Conservation (phyloP, 306 rosid genomes). For the Castanopsis chinensis region DNA sequence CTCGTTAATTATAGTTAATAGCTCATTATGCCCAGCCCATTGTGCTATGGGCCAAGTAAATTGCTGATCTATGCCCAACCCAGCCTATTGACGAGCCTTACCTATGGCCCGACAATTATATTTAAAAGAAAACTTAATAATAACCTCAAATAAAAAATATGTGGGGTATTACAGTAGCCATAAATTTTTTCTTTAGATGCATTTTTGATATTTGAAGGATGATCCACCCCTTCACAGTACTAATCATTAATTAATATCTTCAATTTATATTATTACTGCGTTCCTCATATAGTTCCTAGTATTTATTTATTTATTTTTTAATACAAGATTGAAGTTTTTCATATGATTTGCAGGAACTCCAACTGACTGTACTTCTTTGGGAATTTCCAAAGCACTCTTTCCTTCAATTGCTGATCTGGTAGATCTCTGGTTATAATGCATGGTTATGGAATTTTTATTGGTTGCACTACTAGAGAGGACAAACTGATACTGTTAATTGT, state of each 20-base stretch:
- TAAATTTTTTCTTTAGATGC: not conserved
- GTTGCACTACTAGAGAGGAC: constrained; percentile 6
- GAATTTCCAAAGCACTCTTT: constrained; percentile 71
- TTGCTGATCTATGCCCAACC: too few species aligned
- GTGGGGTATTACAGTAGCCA: too few species aligned
- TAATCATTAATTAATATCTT: not conserved
- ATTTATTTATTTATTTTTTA: not conserved
- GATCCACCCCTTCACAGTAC: not conserved
- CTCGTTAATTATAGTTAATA: too few species aligned
- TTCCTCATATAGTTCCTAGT: not conserved
- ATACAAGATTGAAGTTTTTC: not conserved
- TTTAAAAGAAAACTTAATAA: too few species aligned
- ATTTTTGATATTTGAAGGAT: not conserved
- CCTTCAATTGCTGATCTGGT: constrained; percentile 75
- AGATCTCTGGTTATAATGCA: not conserved
- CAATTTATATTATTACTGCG: not conserved
- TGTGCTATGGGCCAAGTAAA: too few species aligned
- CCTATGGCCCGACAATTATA: too few species aligned
- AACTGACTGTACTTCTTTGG: constrained; percentile 88
- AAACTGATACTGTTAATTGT: not conserved
- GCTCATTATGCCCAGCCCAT: too few species aligned
- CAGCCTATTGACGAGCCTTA: too few species aligned
- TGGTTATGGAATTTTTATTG: not conserved
- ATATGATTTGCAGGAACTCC: constrained; percentile 70
- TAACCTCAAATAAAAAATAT: too few species aligned